Conservation (phyloP, 2,329 filamentous ascomycete genomes). For the Diplodia seriata region DNA sequence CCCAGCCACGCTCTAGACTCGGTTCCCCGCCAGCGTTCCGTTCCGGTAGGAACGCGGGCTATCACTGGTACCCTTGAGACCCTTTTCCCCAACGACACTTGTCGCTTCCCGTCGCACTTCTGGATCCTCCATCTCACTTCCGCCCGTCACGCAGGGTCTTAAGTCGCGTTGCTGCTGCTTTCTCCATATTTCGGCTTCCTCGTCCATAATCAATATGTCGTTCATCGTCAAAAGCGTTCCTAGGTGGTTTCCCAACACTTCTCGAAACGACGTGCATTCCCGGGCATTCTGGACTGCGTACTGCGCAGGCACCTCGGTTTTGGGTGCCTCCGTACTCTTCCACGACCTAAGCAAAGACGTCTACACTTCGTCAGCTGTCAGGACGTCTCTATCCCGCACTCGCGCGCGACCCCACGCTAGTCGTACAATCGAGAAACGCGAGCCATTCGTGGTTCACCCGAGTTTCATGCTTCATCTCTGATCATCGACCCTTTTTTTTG, state of each 20-base stretch:
- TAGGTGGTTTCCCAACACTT: conserved; percentile 5
- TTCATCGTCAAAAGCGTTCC: neutral
- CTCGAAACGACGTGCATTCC: neutral
- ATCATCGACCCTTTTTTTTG: neutral
- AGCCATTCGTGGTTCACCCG: conserved; percentile 16
- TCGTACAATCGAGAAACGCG: neutral
- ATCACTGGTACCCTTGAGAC: neutral
- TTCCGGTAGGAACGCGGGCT: conserved; percentile 15
- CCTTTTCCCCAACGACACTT: neutral
- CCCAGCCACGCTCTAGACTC: neutral
- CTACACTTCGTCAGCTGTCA: neutral
- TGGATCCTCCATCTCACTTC: neutral
- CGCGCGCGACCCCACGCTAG: neutral
- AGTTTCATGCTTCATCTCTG: conserved; percentile 24
- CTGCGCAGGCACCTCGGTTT: conserved; percentile 11
- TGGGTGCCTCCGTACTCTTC: conserved; percentile 5
- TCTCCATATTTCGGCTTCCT: neutral
- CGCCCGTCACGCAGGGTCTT: too few relatives aligned
- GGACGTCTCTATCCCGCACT: neutral
- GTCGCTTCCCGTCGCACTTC: neutral
- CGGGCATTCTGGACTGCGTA: conserved; percentile 19
- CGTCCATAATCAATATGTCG: neutral
- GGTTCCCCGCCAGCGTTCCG: conserved; percentile 27
- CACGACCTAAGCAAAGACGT: neutral
- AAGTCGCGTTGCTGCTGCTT: neutral